A percentile compares a stretch with the other conserved stretches of the same genome.
These are phyloP conservation scores for Cercospora zeina DNA, from an alignment of 2,329 filamentous ascomycete genomes.

Conservation along the genomic window DNA sequence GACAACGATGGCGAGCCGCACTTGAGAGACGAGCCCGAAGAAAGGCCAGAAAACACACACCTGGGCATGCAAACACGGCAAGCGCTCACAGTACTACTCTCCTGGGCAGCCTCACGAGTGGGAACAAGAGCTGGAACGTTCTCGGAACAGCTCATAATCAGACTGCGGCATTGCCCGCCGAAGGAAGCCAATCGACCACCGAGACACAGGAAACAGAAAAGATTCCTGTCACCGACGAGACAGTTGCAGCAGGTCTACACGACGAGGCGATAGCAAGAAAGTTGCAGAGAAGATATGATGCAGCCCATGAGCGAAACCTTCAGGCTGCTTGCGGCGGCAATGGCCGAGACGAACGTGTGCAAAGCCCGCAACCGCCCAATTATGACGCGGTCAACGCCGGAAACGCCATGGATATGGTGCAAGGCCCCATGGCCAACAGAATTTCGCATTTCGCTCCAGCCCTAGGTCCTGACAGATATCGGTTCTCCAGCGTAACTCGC, in stretches of 20 bases:
- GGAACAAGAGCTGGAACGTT: constrained; percentile 13
- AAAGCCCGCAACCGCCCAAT: constrained; percentile 11
- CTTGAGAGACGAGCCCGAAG: constrained; percentile 10
- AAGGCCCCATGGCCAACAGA: constrained; percentile 7
- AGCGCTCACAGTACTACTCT: constrained; percentile 15
- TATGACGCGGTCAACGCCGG: constrained; percentile 14
- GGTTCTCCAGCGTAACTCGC: constrained; percentile 12
- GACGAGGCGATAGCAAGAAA: constrained; percentile 10
- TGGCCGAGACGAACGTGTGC: constrained; percentile 6
- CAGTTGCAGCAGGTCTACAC: constrained; percentile 10
- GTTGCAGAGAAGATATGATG: constrained; percentile 15
- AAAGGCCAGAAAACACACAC: constrained; percentile 8
- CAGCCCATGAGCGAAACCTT: constrained; percentile 11
- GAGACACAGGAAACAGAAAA: constrained; percentile 10
- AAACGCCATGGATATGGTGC: constrained; percentile 13
- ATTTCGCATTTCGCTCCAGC: constrained; percentile 15
- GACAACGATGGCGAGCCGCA: constrained; percentile 10
- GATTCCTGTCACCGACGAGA: constrained; percentile 12
- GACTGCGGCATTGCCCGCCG: background rate
- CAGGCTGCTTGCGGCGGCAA: background rate
- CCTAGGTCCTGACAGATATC: constrained; percentile 10
- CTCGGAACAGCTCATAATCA: background rate
- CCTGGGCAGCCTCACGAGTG: constrained; percentile 14
- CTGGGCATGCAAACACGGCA: background rate
- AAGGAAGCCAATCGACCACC: background rate